Evolutionary conservation across 164 flowering plant species (phyloP), one percentile per base, ranked within the genome.

Genomic region (Magnolia officinalis): DNA sequence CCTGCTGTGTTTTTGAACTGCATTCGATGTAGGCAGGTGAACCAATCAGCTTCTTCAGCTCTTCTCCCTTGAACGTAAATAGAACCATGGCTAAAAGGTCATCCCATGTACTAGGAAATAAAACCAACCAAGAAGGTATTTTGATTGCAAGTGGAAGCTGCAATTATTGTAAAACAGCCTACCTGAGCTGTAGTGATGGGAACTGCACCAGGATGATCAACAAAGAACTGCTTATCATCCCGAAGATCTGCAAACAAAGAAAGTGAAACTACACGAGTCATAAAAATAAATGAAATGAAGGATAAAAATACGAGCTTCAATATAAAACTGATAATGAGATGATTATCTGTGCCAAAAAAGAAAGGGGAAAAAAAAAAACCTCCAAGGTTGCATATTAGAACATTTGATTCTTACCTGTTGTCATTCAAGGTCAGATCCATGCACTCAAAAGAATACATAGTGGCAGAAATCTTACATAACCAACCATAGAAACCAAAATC

Each of bases 1-100:
- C 95, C 92, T 92, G 95, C 74, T 93, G 96, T 11, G 97, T 88
- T 77, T 91, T 93, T 66, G 97, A 88, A 82, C 96, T 91, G 73
- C 96, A 93, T 70, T 93, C 97, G 13, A 93, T 87, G 82, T 90
- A 91, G 59, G 87, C 85, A 81, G 93, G 87, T 51, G 97, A 93
- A 52, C 96, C 97, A 75, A 91, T 93, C 75, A 84, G 71, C 79
- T 88, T 91, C 74, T 80, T 91, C 77, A 91, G 85, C 77, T 91
- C 96, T 76, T 93, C 96, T 29, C 95, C 97, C 97, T 92, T 81
- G 16, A 79, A 78, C 16, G 80, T 13, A 67, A 58, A 72, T 0
- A 26, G 16, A 65, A 66, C 0, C 20, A n/a, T n/a, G 29, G 68
- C 9, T 21, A 24, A 21, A 21, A 66, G 65, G 20, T n/a, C 21